phyloP scores from a whole-genome alignment of 1,139 yeast genomes.

The Candida anutae region DNA sequence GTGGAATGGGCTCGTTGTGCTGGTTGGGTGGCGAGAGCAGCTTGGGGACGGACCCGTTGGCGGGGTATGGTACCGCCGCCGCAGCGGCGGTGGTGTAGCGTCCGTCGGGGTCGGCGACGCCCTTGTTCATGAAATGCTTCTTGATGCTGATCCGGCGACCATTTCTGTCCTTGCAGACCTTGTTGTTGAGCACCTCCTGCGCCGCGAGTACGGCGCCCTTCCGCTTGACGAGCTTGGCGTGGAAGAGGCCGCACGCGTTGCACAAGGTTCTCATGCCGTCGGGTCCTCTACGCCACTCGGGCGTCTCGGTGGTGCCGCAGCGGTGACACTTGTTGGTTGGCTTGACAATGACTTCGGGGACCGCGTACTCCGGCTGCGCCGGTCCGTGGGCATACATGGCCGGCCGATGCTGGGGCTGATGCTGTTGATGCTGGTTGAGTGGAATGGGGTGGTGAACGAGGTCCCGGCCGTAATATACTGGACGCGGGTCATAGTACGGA shows the following conservation, averaged over 20 bases:
- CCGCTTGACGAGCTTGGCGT: constrained; percentile 62
- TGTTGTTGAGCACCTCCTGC: constrained; percentile 37
- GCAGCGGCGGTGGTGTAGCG: too few relatives aligned
- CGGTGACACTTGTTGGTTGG: constrained; percentile 46
- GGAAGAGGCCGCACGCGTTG: constrained; percentile 84
- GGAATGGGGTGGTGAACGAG: not conserved
- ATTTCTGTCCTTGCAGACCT: constrained; percentile 41
- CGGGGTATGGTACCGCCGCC: too few relatives aligned
- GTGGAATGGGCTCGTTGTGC: constrained; percentile 1
- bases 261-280: constrained; percentile 78
- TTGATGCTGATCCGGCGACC: constrained; percentile 37
- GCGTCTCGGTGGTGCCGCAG: constrained; percentile 78
- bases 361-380: constrained; percentile 15
- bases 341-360: constrained; percentile 30
- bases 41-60: too few relatives aligned
- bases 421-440: not conserved
- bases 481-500: too few relatives aligned
- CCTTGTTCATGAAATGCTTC: constrained; percentile 17
- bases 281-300: constrained; percentile 92
- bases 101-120: too few relatives aligned
- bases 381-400: not conserved
- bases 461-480: not conserved
- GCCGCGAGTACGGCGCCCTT: constrained; percentile 63
- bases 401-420: not conserved
- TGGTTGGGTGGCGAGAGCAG: too few relatives aligned